Evolutionary conservation across 768 basidiomycete species (phyloP), one percentile per base, ranked within the genome.

Genomic region (Hygrocybe coccinea): DNA sequence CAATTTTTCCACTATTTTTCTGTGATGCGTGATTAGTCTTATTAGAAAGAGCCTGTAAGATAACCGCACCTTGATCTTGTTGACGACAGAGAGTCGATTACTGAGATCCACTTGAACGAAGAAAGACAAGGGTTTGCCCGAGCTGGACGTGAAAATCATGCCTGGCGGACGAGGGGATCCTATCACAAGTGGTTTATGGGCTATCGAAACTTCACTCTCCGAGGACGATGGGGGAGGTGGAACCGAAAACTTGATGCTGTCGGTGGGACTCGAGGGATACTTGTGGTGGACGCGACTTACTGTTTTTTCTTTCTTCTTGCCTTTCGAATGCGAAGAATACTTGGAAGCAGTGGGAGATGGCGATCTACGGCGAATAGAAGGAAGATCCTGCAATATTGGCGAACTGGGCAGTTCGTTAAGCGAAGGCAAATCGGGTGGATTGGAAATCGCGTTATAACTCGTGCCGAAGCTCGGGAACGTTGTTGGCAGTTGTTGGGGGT

Each of bases 91-190:
- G 14, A 72, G 69, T 21, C 87, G 76, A 49, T 80, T 79, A 43
- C 76, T 75, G 1, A 85, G 71, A 60, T 85, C 85, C n/a, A 88
- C 72, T 63, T 87, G 85, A 35, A 89, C 83, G 60, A 81, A 87
- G 60, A 89, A 87, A 11, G 70, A 65, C 45, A 83, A 61, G 0
- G 77, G 70, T 50, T 68, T 62, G 2, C 81, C 85, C 34, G 69
- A 62, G 21, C 66, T 64, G 0, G 69, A 68, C 21, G 64, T 66
- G 55, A 87, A 86, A 21, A 86, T 63, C 43, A 71, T 68, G 22
- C 65, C 65, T 17, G 44, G 51, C 38, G 55, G 58, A 54, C 36
- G 57, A 53, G 56, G 54, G n/a, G 61, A 45, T 15, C 52, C 53
- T 54, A 43, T 46, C 41, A 47, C 43, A 25, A 11, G 36, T 17